Base-by-base conservation (phyloP, 164 flowering plant species). In the Chimonanthus praecox region DNA sequence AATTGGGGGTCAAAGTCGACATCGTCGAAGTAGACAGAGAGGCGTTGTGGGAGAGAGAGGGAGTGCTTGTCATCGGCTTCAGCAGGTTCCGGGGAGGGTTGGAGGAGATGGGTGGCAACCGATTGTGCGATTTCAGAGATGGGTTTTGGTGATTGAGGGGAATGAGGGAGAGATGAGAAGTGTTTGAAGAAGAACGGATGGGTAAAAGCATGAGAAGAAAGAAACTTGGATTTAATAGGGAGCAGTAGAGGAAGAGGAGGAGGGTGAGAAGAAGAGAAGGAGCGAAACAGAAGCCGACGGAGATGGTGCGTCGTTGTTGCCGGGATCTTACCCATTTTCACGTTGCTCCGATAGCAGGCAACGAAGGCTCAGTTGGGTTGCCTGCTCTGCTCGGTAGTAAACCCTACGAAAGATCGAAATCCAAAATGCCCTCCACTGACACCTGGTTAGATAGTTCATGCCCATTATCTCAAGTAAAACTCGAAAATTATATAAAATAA, bases 11-110 rank as follows among this genome's bases (percentile, higher is more conserved):
- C 82, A 2, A 89, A 82, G 0, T 54, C 72, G 72, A 88, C 49
- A 79, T 90, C 92, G 10, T 97, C 87, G 82, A 88, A 93, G 65
- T 75, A 77, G 70, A 87, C 91, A 21, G 88, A 86, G 74, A 94
- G 91, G 0, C 93, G 79, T 49, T 88, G 78, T 44, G 77, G 49
- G 67, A 94, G 62, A 2, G 95, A 71, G 49, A 87, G 85, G 33
- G 90, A 75, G 18, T 66, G 70, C 8, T 58, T 58, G 58, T 33
- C 50, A 49, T 54, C 44, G 64, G 67, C 7, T n/a, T 63, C 65
- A n/a, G 16, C 18, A 9, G 65, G 65, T 3, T 86, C 89, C 73
- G 46, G 4, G 68, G 79, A 7, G 85, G 75, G 76, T 77, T 82
- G 85, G 69, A 82, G 84, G 51, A 95, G 90, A 82, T 93, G 94